Conservation (phyloP, 208 protist species). For the Baffinella frigidus region DNA sequence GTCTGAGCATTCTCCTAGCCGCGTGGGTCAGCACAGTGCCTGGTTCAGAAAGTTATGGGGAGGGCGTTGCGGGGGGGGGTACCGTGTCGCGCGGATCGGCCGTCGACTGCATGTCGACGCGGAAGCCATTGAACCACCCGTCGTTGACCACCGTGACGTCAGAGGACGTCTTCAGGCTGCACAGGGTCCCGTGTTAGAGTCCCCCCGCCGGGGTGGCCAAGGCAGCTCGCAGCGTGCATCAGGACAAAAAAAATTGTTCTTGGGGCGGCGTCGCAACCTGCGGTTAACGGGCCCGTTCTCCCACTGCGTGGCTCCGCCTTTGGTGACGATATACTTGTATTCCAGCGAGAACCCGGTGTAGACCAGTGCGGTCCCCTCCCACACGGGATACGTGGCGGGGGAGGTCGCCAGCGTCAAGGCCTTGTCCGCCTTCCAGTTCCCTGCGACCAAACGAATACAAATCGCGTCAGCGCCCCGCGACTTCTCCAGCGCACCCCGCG, state of each 20-base stretch:
- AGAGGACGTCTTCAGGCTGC: slow-evolving; percentile 11
- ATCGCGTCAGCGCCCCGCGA: background rate
- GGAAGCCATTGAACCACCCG: slow-evolving; percentile 55
- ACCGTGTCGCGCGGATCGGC: background rate
- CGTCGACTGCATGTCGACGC: background rate
- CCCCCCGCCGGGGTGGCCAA: too few relatives aligned
- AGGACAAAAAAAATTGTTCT: too few relatives aligned
- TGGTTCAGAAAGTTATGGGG: background rate
- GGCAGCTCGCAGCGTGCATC: too few relatives aligned
- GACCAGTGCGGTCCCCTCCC: background rate
- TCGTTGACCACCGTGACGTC: slow-evolving; percentile 50
- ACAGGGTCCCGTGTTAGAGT: too few relatives aligned
- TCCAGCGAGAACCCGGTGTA: slow-evolving; percentile 38
- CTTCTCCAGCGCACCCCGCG: background rate
- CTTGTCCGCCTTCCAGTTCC: slow-evolving; percentile 43
- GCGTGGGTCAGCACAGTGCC: background rate
- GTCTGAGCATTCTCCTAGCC: too few relatives aligned
- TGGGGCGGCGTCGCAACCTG: too few relatives aligned
- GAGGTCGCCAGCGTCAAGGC: slow-evolving; percentile 33
- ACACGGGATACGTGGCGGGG: background rate
- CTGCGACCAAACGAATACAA: background rate
- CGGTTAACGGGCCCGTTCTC: slow-evolving; percentile 50
- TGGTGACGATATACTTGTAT: slow-evolving; percentile 51
- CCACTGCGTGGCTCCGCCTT: background rate
- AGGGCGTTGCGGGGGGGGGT: too few relatives aligned